Evolutionary conservation across 345 rosid genomes (phyloP).

Genomic region (Citrus inodora): DNA sequence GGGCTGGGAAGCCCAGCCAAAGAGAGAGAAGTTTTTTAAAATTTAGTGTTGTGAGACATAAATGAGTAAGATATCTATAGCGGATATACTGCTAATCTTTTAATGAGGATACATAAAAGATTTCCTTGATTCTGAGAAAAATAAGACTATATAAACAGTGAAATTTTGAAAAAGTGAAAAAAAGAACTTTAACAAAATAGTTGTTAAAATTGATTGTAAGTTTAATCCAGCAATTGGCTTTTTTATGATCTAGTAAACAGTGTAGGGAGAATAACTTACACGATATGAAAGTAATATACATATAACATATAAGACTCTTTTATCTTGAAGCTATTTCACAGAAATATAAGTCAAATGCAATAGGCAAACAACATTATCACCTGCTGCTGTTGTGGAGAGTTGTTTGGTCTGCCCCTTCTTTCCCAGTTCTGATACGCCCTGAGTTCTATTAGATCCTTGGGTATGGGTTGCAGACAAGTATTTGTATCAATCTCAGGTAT

Average conservation of each 20-base stretch:
- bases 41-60: not conserved
- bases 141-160: not conserved
- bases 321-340: not conserved
- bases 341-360: not conserved
- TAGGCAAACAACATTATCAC: conserved; percentile 20
- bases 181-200: not conserved
- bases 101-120: not conserved
- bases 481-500: conserved; percentile 45
- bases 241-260: not conserved
- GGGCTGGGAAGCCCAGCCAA: not conserved
- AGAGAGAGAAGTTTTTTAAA: not conserved
- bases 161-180: not conserved
- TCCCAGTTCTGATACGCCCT: conserved; percentile 60
- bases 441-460: conserved; percentile 42
- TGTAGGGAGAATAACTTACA: not conserved
- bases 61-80: not conserved
- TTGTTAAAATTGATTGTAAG: not conserved
- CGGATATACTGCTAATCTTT: not conserved
- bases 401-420: conserved; percentile 46
- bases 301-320: not conserved
- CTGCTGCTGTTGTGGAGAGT: conserved; percentile 48
- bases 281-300: not conserved
- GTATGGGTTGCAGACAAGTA: conserved; percentile 24
- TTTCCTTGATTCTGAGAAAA: not conserved
- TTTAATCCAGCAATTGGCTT: not conserved